These are phyloP conservation scores for Colletotrichum acutatum DNA, from an alignment of 2,329 filamentous ascomycete genomes.

Conservation along the genomic window DNA sequence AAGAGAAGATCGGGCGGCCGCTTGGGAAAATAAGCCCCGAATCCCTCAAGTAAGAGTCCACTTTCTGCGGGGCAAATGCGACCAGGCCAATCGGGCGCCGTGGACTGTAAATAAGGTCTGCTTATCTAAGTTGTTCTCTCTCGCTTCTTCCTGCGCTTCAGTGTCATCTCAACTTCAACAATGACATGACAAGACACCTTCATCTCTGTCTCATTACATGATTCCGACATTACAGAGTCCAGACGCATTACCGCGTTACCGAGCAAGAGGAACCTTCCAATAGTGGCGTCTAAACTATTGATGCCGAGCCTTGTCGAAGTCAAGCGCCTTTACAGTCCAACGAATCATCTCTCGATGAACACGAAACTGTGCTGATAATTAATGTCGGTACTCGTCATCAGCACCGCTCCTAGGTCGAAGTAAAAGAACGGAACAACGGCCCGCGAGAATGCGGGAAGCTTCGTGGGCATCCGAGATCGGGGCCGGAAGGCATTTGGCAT, in stretches of 20 bases:
- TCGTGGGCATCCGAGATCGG: not conserved
- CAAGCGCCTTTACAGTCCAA: not conserved
- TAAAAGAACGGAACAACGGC: not conserved
- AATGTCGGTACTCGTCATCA: not conserved
- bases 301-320: not conserved
- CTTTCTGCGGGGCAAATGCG: not conserved
- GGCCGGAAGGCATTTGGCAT: not conserved
- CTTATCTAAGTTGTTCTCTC: not conserved
- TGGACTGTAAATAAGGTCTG: not conserved
- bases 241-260: not conserved
- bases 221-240: not conserved
- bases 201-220: not conserved
- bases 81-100: not conserved
- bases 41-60: not conserved
- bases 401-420: not conserved
- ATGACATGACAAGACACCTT: not conserved
- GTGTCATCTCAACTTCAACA: not conserved
- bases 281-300: not conserved
- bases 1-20: not conserved
- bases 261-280: not conserved
- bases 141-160: not conserved
- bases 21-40: not conserved
- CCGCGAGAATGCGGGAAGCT: not conserved
- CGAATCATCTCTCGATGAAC: not conserved
- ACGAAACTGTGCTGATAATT: not conserved